Evolutionary conservation across 2,329 filamentous ascomycete species (phyloP), one percentile per base, ranked within the genome.

Genomic region (Neofusicoccum sp.): DNA sequence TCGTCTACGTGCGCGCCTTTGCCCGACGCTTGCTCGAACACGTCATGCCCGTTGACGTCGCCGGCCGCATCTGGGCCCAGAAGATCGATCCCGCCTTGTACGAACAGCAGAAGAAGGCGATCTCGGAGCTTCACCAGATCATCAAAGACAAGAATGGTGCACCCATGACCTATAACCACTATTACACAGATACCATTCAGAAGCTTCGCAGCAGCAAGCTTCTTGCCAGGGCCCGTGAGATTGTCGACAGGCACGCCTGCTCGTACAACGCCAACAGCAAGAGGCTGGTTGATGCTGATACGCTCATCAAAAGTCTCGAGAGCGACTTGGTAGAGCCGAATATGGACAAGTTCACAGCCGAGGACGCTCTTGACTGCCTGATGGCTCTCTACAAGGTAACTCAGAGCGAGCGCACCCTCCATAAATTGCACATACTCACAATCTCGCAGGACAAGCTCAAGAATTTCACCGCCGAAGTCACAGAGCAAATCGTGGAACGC

Each of bases 81-180:
- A 74, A 79, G 9, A 71, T 85, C n/a, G 71, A 78, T n/a, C 77
- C 73, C 11, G 74, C 76, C 6, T 72, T 86, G 14, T 65, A 77
- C 0, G 61, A 73, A 1, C 66, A 81, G 12, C 66, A 78, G 9
- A 41, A 65, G 2, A 67, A 65, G 3, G 73, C 83, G 1, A 71
- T 78, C 8, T 64, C 66, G 0, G 84, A 84, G 66, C 73, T 80
- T 0, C 60, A 63, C 0, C 78, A 82, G 54, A 67, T 88, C 1
- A 70, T 88, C 0, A 68, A 72, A 8, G 81, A 83, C 71, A 81
- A 76, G 65, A 70, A 71, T 7, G 68, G 77, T 0, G 81, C 85
- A 66, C 83, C 83, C 0, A 83, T 84, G 37, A 87, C 83, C 0
- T 86, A 86, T 66, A 84, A 85, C 44, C 71, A 80, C 22, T 74